Evolutionary conservation across 78 protist species (phyloP).

Genomic region (Pigoraptor vietnamica): DNA sequence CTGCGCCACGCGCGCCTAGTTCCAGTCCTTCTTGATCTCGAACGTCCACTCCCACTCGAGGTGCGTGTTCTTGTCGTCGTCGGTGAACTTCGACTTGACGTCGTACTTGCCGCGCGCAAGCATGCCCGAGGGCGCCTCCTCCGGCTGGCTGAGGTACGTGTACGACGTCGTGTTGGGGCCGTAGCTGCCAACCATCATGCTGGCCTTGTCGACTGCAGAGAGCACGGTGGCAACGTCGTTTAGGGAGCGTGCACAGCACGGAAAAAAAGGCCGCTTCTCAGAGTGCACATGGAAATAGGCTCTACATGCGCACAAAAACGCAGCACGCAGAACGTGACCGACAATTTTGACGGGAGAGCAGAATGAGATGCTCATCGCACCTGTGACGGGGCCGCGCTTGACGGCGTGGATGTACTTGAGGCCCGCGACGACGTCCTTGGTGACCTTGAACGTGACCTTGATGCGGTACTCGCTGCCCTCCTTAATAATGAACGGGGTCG

Average conservation of each 20-base stretch:
- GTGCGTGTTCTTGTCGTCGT: conserved; percentile 62
- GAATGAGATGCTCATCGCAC: conserved; percentile 1
- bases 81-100: conserved; percentile 64
- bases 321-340: no score
- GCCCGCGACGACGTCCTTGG: conserved; percentile 76
- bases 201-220: conserved; percentile 37
- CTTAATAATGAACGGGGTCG: conserved; percentile 50
- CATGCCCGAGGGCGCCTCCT: conserved; percentile 73
- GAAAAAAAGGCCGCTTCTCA: no score
- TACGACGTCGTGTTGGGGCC: conserved; percentile 46
- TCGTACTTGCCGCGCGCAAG: conserved; percentile 71
- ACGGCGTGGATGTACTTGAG: conserved; percentile 59
- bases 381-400: conserved; percentile 51
- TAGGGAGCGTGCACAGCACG: no score
- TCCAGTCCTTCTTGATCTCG: conserved; percentile 55
- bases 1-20: no score
- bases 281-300: no score
- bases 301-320: neutral
- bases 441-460: conserved; percentile 54
- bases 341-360: no score
- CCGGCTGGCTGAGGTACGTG: neutral
- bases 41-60: conserved; percentile 64
- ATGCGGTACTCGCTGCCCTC: conserved; percentile 59
- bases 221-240: no score
- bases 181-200: conserved; percentile 69